These are phyloP conservation scores for Xylariaceae sp. DNA, from an alignment of 2,329 filamentous ascomycete genomes.

Conservation along the genomic window DNA sequence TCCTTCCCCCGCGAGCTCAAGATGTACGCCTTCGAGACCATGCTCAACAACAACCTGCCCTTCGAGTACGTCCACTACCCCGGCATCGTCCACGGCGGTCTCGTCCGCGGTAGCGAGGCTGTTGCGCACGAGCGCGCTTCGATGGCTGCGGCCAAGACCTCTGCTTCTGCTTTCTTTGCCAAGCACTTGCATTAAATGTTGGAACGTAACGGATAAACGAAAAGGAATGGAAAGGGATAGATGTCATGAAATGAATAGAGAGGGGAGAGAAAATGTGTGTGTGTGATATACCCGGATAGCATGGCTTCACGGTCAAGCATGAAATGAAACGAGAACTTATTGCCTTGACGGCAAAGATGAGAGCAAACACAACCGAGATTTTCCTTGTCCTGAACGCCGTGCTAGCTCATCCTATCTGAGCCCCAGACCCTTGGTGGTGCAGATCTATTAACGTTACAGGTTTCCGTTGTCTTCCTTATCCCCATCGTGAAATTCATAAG, in stretches of 20 bases:
- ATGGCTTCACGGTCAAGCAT: no score
- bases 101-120: constrained; percentile 38
- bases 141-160: constrained; percentile 44
- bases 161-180: constrained; percentile 42
- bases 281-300: no score
- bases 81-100: constrained; percentile 42
- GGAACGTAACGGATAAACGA: not conserved
- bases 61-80: constrained; percentile 50
- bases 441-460: no score
- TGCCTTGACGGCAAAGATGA: no score
- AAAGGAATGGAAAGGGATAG: not conserved
- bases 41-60: constrained; percentile 35
- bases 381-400: no score
- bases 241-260: not conserved
- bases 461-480: no score
- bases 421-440: no score
- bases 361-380: no score
- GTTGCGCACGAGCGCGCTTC: constrained; percentile 38
- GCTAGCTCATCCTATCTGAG: no score
- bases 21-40: constrained; percentile 34
- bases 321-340: no score
- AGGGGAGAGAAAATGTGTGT: not conserved
- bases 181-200: constrained; percentile 20
- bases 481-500: no score
- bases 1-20: constrained; percentile 44